These are phyloP conservation scores for Lentinula raphanica DNA, from an alignment of 768 basidiomycete species.

Conservation along the genomic window DNA sequence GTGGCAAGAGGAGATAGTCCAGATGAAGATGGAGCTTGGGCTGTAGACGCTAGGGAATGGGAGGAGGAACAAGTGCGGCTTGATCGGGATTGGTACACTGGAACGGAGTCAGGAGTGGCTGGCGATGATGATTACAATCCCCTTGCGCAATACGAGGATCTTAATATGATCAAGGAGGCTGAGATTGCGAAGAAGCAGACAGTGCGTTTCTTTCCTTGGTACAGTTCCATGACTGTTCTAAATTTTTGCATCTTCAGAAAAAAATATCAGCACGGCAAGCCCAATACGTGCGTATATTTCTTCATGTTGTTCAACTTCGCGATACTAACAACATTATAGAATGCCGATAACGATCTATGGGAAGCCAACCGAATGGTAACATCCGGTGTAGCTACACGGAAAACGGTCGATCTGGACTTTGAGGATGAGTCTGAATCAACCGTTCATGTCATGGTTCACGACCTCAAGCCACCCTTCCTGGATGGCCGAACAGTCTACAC, in stretches of 20 bases:
- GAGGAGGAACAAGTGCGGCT: conserved; percentile 91
- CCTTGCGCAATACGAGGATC: conserved; percentile 88
- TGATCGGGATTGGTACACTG: conserved; percentile 96
- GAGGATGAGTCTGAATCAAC: conserved; percentile 95
- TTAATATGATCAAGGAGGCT: conserved; percentile 60
- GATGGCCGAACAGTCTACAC: conserved; percentile 96
- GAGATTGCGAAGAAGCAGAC: conserved; percentile 75
- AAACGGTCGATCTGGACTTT: conserved; percentile 86
- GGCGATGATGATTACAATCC: conserved; percentile 93
- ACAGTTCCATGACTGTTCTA: conserved; percentile 14
- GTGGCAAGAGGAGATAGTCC: conserved; percentile 61
- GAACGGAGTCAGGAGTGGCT: conserved; percentile 83
- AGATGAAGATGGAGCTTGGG: conserved; percentile 58
- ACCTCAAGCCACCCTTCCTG: conserved; percentile 95
- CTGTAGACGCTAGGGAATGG: conserved; percentile 84
- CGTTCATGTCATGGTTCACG: conserved; percentile 96
- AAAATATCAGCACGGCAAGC: conserved; percentile 92
- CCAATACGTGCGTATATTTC: conserved; percentile 69
- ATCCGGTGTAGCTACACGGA: conserved; percentile 89
- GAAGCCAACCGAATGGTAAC: conserved; percentile 97
- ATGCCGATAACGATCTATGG: conserved; percentile 98
- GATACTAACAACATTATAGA: conserved; percentile 47
- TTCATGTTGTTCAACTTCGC: not conserved
- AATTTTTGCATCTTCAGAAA: conserved; percentile 39
- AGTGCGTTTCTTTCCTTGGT: conserved; percentile 32